A percentile compares a stretch with the other conserved stretches of the same genome.
These are phyloP conservation scores for Cyclocybe aegerita DNA, from an alignment of 768 basidiomycete species.

Conservation along the genomic window DNA sequence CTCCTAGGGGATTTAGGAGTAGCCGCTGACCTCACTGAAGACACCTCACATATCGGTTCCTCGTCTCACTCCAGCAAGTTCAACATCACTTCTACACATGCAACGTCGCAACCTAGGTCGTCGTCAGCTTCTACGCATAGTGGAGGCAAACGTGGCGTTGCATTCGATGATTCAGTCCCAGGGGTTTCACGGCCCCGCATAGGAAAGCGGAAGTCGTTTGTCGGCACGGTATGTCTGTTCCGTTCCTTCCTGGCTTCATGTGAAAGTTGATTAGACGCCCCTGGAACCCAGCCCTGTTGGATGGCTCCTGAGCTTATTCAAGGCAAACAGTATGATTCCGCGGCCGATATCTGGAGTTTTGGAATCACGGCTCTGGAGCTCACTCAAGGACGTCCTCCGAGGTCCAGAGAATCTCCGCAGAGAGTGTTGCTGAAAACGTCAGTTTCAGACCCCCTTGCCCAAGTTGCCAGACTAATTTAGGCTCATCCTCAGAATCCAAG, in stretches of 20 bases:
- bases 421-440: conserved; percentile 76
- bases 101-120: conserved; percentile 26
- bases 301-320: conserved; percentile 96
- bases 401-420: conserved; percentile 72
- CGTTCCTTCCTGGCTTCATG: background rate
- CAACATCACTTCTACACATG: conserved; percentile 28
- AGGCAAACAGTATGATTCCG: conserved; percentile 79
- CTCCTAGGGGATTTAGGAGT: conserved; percentile 92
- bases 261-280: background rate
- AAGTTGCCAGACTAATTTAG: background rate
- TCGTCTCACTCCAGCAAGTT: conserved; percentile 24
- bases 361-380: conserved; percentile 94
- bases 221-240: conserved; percentile 68
- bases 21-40: conserved; percentile 79
- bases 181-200: conserved; percentile 40
- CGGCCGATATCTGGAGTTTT: conserved; percentile 95
- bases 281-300: conserved; percentile 71
- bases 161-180: conserved; percentile 31
- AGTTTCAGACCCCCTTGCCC: conserved; percentile 8
- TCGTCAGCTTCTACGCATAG: conserved; percentile 10
- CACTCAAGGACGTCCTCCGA: conserved; percentile 84
- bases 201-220: conserved; percentile 88
- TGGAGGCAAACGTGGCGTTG: conserved; percentile 28
- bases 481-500: conserved; percentile 54
- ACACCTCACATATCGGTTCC: conserved; percentile 37